phyloP scores from a whole-genome alignment of 345 rosid genomes.

The Capsella bursapastoris region DNA sequence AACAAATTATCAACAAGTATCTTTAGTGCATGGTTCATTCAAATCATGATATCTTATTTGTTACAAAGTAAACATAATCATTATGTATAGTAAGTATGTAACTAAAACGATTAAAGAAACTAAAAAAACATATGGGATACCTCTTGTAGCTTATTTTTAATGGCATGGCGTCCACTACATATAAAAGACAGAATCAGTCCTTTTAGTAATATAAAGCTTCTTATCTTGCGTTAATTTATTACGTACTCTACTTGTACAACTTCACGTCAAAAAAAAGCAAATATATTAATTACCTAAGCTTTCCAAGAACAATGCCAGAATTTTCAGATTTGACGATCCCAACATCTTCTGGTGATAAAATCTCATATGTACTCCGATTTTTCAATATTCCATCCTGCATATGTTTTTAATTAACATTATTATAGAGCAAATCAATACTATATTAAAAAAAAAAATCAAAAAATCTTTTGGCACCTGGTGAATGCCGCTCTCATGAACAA shows the following conservation, averaged over 20 bases:
- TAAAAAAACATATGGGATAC: slow-evolving; percentile 39
- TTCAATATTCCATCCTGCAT: slow-evolving; percentile 89
- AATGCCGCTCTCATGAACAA: slow-evolving; percentile 89
- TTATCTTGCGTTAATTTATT: too few species aligned
- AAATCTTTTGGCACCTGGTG: slow-evolving; percentile 47
- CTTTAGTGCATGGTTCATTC: too few species aligned
- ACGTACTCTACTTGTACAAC: too few species aligned
- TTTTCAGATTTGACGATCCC: slow-evolving; percentile 71
- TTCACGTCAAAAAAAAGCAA: not conserved
- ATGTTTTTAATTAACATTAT: not conserved
- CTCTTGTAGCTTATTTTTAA: slow-evolving; percentile 72
- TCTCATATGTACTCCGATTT: slow-evolving; percentile 87
- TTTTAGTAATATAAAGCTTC: too few species aligned
- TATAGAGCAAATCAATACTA: too few species aligned
- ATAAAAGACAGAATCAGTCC: not conserved
- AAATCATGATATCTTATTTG: too few species aligned
- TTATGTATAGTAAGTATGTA: not conserved
- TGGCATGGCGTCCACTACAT: slow-evolving; percentile 89
- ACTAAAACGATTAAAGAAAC: not conserved
- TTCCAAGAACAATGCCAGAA: slow-evolving; percentile 86
- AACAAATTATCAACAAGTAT: slow-evolving; percentile 17
- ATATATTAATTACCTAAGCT: slow-evolving; percentile 60
- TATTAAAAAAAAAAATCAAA: not conserved
- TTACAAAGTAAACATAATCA: not conserved
- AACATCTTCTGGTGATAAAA: slow-evolving; percentile 80